phyloP scores from a whole-genome alignment of 768 basidiomycete genomes.

The Termitomyces sp. region DNA sequence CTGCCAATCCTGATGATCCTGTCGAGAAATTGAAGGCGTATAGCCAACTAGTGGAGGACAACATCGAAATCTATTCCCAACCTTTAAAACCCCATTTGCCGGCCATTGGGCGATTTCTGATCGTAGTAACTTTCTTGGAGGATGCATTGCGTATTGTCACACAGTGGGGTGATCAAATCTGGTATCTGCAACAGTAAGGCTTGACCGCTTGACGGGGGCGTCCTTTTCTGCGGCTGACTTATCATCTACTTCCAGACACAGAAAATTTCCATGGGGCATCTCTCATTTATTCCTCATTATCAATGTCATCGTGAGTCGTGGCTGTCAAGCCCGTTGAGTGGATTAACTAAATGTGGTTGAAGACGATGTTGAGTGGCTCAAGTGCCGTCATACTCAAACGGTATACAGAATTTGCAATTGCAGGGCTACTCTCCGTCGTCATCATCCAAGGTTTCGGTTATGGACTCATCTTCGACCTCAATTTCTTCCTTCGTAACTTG shows the following conservation, averaged over 20 bases:
- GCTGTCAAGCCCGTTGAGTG: not conserved
- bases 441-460: slow-evolving; percentile 97
- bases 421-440: slow-evolving; percentile 86
- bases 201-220: not conserved
- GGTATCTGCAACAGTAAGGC: slow-evolving; percentile 92
- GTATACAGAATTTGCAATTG: slow-evolving; percentile 84
- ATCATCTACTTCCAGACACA: slow-evolving; percentile 53
- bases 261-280: slow-evolving; percentile 92
- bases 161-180: slow-evolving; percentile 96
- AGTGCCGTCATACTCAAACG: slow-evolving; percentile 81
- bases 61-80: slow-evolving; percentile 87
- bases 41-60: slow-evolving; percentile 81
- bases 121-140: slow-evolving; percentile 97
- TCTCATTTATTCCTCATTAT: slow-evolving; percentile 89
- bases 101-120: slow-evolving; percentile 91
- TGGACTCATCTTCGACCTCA: slow-evolving; percentile 98
- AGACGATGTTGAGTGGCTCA: slow-evolving; percentile 90
- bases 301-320: slow-evolving; percentile 78
- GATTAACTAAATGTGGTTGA: not conserved
- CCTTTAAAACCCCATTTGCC: slow-evolving; percentile 93
- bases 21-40: slow-evolving; percentile 68
- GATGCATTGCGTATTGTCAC: slow-evolving; percentile 91
- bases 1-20: slow-evolving; percentile 79
- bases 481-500: slow-evolving; percentile 99
- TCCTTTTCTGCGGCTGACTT: slow-evolving; percentile 8